Evolutionary conservation across 768 basidiomycete genomes (phyloP), one percentile per base, ranked within the genome.

Genomic region (Tulasnella sp.): DNA sequence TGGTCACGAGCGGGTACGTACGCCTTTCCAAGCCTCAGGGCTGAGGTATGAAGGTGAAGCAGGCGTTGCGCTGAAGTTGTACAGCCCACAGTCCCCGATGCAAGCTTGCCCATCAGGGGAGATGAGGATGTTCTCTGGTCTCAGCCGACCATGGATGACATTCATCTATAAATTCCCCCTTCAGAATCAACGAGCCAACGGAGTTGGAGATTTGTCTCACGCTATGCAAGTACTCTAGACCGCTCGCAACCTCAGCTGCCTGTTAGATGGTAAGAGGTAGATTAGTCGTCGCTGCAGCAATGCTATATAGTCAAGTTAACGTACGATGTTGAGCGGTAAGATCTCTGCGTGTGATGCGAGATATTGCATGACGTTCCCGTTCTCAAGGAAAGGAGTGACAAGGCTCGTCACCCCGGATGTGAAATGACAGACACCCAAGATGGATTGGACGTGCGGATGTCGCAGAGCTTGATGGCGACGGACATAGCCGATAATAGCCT

Each of bases 11-110:
- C 7, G 34, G 53, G 10, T 17, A 44, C 59, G 4, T 29, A 61
- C 60, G 22, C 60, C 60, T 46, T 61, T 61, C 60, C 60, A 61
- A 34, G 60, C 60, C 30, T 61, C 60, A 11, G 60, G 60, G 43
- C 60, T 56, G 44, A 58, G 49, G 34, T 61, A 61, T 42, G 49
- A 44, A n/a, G 54, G 19, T 22, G 60, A 56, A 12, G 49, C 51
- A 38, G 53, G 53, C 17, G 41, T 45, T 21, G 19, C 41, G 29
- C 27, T 46, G 9, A 61, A 30, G 10, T 61, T 29, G 45, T 56
- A 55, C 27, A 61, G 5, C 2, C 60, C 60, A 31, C 31, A 58
- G 34, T 61, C 60, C 1, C 57, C 45, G 21, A 61, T 44, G 27
- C 31, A 54, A 5, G 54, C 60, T 29, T 59, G 60, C 1, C 53